phyloP scores from a whole-genome alignment of 148 eudicot species.

The Pouteria glomerata region DNA sequence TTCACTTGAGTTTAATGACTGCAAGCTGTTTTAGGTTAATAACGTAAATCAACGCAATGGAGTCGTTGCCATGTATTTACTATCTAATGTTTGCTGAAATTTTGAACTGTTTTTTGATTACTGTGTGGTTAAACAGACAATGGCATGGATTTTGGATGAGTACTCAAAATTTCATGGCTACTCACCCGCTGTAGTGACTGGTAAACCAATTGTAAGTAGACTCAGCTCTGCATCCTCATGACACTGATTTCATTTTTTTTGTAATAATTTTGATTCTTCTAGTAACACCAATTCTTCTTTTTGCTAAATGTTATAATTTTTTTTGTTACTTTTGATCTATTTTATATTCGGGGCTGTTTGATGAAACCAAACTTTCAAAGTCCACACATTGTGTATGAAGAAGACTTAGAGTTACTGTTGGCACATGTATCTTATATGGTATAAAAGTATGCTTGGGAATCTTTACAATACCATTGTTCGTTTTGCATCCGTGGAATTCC shows the following conservation, averaged over 20 bases:
- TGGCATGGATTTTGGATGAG: conserved; percentile 99
- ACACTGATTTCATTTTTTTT: neutral
- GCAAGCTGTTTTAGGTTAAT: neutral
- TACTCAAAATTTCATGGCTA: conserved; percentile 97
- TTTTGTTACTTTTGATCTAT: neutral
- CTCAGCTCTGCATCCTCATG: neutral
- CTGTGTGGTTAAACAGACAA: conserved; percentile 52
- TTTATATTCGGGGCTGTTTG: neutral
- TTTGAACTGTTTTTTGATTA: neutral
- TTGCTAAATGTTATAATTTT: neutral
- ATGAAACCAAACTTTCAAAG: neutral
- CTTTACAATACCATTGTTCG: neutral
- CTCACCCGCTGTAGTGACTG: conserved; percentile 99
- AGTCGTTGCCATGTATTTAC: neutral
- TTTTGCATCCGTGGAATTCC: neutral
- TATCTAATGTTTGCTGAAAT: neutral
- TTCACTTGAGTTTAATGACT: neutral
- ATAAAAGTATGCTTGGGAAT: neutral
- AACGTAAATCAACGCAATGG: neutral
- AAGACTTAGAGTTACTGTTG: neutral
- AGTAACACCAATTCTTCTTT: too few species aligned
- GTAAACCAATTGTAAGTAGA: conserved; percentile 86
- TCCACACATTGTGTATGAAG: neutral
- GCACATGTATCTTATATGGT: neutral
- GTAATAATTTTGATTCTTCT: neutral